Evolutionary conservation across 257 asterid species (phyloP).

Genomic region (Solanum tarapatanum): DNA sequence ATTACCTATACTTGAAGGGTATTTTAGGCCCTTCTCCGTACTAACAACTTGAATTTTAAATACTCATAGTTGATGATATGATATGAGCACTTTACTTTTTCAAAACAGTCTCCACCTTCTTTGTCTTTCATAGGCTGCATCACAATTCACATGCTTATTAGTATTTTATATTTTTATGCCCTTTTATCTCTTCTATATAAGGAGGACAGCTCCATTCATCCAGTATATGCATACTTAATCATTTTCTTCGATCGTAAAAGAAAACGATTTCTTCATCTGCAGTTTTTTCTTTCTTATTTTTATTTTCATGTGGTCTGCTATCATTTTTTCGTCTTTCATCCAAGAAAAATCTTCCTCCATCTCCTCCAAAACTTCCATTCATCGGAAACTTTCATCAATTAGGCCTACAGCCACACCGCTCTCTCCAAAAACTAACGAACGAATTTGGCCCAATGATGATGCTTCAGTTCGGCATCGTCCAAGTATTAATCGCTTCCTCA

Average conservation of each 20-base stretch:
- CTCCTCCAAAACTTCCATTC: slow-evolving; percentile 44
- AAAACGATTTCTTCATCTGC: not conserved
- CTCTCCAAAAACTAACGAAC: slow-evolving; percentile 25
- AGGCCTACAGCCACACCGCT: slow-evolving; percentile 19
- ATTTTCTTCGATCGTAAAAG: not conserved
- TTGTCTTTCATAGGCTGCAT: not conserved
- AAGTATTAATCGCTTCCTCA: slow-evolving; percentile 29
- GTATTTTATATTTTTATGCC: not conserved
- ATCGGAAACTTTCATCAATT: slow-evolving; percentile 52
- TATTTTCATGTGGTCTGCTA: not conserved
- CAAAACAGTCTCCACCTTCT: not conserved
- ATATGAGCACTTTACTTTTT: not conserved
- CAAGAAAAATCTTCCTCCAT: slow-evolving; percentile 21
- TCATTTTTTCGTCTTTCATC: not conserved
- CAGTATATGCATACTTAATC: not conserved
- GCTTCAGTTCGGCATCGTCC: slow-evolving; percentile 31
- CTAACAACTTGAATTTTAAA: no score
- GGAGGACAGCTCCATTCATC: not conserved
- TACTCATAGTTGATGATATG: no score
- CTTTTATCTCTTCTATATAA: not conserved
- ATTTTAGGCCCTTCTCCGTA: no score
- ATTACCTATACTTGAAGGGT: no score
- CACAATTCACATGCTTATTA: not conserved
- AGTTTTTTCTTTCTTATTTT: not conserved
- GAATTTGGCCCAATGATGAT: slow-evolving; percentile 41